Evolutionary conservation across 352 stramenopile genomes (phyloP), one percentile per base, ranked within the genome.

Genomic region (Globisporangium carolinianum): DNA sequence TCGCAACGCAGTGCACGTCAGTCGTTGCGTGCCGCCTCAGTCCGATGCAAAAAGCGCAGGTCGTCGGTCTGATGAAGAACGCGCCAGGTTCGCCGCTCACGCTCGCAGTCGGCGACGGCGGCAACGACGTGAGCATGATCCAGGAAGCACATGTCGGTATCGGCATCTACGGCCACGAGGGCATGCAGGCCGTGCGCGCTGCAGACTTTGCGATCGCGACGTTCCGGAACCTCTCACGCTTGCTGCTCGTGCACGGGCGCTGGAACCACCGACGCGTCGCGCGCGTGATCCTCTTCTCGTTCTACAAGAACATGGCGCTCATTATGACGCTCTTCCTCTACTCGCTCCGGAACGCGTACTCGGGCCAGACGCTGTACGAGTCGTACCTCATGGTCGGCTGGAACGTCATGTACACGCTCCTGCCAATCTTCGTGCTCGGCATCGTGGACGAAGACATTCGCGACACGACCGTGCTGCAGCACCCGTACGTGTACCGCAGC

Each of bases 91-190:
- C 79, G 15, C 94, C 83, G 0, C 47, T 95, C 11, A 98, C 95
- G 0, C 74, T 99, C 5, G 96, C 97, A 5, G 97, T 99, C 53
- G 97, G 97, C 17, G 97, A 99, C 71, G 97, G 97, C 47, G 97
- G 97, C 1, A 99, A 99, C 65, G 97, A 99, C 66, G 97, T 99
- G 24, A 96, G 94, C 56, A 99, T 99, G 97, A 99, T 99, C 58
- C 96, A 99, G 79, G 95, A 98, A 72, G 97, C 97, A 39, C 93
- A 99, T 53, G 92, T 99, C 47, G 97, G 97, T 36, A 93, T 99
- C 53, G 97, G 98, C 3, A 99, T 99, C 58, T 98, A 96, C 48
- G 97, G 98, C 6, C 88, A 99, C 56, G 98, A 99, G 84, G 97
- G 83, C 14, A 94, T 95, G 83, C 86, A 96, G 61, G 86, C 86